phyloP scores from a whole-genome alignment of 257 asterid genomes.

The Salvia splendens region DNA sequence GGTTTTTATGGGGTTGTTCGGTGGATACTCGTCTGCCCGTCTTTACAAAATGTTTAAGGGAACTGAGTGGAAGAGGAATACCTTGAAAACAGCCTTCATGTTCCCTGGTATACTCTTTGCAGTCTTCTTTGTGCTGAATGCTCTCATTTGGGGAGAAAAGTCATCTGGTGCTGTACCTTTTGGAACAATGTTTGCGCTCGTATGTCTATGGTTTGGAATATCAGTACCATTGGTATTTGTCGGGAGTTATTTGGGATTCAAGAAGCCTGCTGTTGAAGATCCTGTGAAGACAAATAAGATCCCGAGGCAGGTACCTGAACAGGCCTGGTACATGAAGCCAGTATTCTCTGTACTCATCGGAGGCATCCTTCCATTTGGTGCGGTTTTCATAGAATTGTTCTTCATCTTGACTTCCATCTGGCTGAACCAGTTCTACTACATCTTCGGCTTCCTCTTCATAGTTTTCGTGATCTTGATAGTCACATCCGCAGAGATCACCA shows the following conservation, averaged over 20 bases:
- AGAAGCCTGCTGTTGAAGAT: slow-evolving; percentile 70
- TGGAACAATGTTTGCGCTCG: slow-evolving; percentile 82
- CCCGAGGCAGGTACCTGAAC: slow-evolving; percentile 85
- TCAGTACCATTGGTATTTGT: slow-evolving; percentile 83
- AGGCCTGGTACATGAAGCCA: slow-evolving; percentile 92
- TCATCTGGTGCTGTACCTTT: slow-evolving; percentile 92
- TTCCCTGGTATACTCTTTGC: slow-evolving; percentile 83
- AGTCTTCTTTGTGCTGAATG: slow-evolving; percentile 67
- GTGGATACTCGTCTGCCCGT: slow-evolving; percentile 82
- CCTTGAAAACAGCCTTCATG: slow-evolving; percentile 85
- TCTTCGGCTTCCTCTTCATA: slow-evolving; percentile 87
- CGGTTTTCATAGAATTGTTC: slow-evolving; percentile 87
- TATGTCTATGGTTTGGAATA: slow-evolving; percentile 85
- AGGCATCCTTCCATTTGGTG: slow-evolving; percentile 91
- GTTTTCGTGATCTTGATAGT: slow-evolving; percentile 74
- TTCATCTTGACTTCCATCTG: slow-evolving; percentile 90
- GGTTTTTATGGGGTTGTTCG: slow-evolving; percentile 91
- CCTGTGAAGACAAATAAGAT: slow-evolving; percentile 87
- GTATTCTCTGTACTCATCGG: slow-evolving; percentile 75
- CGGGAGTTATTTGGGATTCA: slow-evolving; percentile 84
- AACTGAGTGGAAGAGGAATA: slow-evolving; percentile 76
- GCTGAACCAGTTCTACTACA: slow-evolving; percentile 92
- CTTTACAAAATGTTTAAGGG: slow-evolving; percentile 82
- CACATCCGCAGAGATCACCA: slow-evolving; percentile 80
- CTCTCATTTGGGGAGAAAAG: slow-evolving; percentile 84